Base-by-base conservation (phyloP, 768 basidiomycete species). In the Strobilomyces confusus region DNA sequence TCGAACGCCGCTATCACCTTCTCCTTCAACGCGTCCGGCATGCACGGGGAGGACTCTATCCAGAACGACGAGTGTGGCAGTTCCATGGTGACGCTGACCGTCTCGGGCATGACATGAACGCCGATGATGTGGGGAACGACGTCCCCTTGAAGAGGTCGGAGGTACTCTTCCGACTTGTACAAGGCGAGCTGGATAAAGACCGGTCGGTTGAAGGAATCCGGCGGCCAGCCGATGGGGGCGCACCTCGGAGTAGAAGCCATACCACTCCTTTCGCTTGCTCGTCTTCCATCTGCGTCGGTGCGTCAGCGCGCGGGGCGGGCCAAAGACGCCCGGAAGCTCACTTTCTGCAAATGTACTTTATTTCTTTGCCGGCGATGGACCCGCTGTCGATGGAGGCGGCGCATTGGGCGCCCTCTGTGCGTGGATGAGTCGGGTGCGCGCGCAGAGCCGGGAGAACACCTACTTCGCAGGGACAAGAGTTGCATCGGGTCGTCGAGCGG, bases 51-150 rank as follows among this genome's bases (percentile, higher is more conserved):
- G 14, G 85, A 80, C 57, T 84, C 78, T 55, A 82, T 75, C 83
- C 84, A 85, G 64, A 84, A 81, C 8, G 74, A 73, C 15, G 67
- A 70, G 58, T 85, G 81, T 1, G 84, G 84, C 15, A 77, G 68
- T 58, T 79, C 80, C 74, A 82, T 78, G 13, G 76, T 72, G 26
- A 72, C 43, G 58, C 73, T 73, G 43, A 79, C 68, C 11, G 68
- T 60, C 46, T 69, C 70, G 25, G 73, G 60, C 55, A 68, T 64
- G 20, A 72, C 55, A 63, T 76, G 76, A 20, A 80, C 72, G 37
- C 77, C 77, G 45, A 86, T 81, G 51, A 86, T 63, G 36, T 69
- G 62, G 1, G 84, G 81, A 5, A 84, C 75, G 2, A 80, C 70
- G 15, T 66, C 64, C 19, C 82, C 83, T 61, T 84, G 82, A 0